Base-by-base conservation (phyloP, 1,284 basidiomycete species). In the Chondrostereum purpureum region DNA sequence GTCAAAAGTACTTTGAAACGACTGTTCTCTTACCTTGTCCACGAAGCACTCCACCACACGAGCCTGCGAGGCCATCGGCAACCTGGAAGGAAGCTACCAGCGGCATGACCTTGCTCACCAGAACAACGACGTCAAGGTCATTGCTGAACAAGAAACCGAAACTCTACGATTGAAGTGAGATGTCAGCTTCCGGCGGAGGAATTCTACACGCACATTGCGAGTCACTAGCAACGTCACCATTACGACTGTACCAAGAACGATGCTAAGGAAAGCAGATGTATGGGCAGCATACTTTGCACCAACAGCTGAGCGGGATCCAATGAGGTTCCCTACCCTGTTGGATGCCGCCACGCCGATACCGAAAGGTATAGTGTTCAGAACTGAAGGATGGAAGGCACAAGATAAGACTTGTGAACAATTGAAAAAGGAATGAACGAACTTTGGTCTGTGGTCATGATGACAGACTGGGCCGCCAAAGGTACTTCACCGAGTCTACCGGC, bases 371-470 rank as follows among this genome's bases (percentile, higher is more conserved):
- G 80, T 83, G 52, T 81, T 82, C 21, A 83, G 58, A 49, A 83
- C 79, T 81, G 39, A 5, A 41, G n/a, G n/a, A n/a, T n/a, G n/a
- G n/a, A n/a, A n/a, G n/a, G n/a, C n/a, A n/a, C n/a, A n/a, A n/a
- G n/a, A n/a, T n/a, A n/a, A n/a, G n/a, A n/a, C n/a, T n/a, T n/a
- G n/a, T n/a, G n/a, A 44, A 23, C 13, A n/a, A 12, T 18, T 11
- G 47, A 31, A 19, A 24, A 41, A 33, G 12, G 34, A 24, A 21
- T 12, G 12, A 16, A 54, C 66, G 49, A 49, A 83, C 83, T 80
- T 61, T 88, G 85, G 57, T 88, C 86, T 10, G 80, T 77, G n/a
- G 86, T 88, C 82, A 88, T 87, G 48, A 88, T 86, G 34, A 87
- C 79, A 1, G 82, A 81, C 56, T 89, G 85, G 2, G 83, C 83